Conservation (phyloP, 2,329 filamentous ascomycete genomes). For the Capronia epimyces region DNA sequence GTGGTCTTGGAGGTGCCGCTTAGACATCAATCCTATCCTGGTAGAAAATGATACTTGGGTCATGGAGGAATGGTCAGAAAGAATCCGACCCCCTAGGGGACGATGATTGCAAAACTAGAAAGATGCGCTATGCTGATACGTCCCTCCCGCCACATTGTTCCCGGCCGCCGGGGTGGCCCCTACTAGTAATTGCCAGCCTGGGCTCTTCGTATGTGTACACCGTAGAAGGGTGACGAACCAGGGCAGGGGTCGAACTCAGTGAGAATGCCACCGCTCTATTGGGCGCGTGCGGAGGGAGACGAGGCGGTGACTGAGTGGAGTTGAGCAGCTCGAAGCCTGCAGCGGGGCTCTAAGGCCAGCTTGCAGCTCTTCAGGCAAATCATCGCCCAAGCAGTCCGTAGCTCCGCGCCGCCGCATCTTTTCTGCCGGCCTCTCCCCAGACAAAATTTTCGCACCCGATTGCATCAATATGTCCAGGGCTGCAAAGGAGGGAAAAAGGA, state of each 20-base stretch:
- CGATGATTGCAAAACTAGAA: neutral
- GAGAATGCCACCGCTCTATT: too few relatives aligned
- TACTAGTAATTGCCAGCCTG: too few relatives aligned
- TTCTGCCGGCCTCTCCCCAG: constrained; percentile 15
- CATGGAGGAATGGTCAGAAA: neutral
- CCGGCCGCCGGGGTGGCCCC: too few relatives aligned
- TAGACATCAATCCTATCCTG: neutral
- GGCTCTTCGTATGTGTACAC: too few relatives aligned
- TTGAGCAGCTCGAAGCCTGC: too few relatives aligned
- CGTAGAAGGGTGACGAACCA: too few relatives aligned
- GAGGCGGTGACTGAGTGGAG: too few relatives aligned
- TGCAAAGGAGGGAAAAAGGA: constrained; percentile 4
- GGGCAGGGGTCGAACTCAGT: too few relatives aligned
- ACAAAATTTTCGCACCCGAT: constrained; percentile 12
- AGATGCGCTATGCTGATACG: too few relatives aligned
- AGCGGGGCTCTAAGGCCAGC: too few relatives aligned
- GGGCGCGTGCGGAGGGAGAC: too few relatives aligned
- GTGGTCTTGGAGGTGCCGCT: neutral
- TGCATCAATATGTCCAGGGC: neutral
- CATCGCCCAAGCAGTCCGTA: constrained; percentile 1
- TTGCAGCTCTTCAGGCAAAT: neutral
- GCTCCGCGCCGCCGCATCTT: neutral
- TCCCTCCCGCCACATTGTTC: too few relatives aligned
- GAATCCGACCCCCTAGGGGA: neutral
- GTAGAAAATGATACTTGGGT: neutral